Evolutionary conservation across 108 stramenopile species (phyloP), one percentile per base, ranked within the genome.

Genomic region (Fistulifera solaris): DNA sequence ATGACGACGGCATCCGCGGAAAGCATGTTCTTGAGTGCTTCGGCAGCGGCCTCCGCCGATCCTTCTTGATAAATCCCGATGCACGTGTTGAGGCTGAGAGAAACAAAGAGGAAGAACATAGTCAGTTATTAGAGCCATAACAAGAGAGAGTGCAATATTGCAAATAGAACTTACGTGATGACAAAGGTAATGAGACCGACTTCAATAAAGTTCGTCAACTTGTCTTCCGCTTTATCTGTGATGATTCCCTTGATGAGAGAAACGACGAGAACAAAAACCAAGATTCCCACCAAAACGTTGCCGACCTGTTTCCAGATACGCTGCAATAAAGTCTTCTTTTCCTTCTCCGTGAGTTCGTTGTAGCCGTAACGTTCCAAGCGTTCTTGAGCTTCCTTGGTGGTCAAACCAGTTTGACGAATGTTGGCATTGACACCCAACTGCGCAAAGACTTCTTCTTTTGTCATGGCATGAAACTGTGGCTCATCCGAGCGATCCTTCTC

Each of bases 41-140:
- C 87, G 38, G 82, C 82, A 11, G 82, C 79, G 58, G 73, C 67
- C 55, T 89, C 83, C 23, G 87, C 81, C 8, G 81, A 79, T 62
- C 82, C 87, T 57, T 89, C 87, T 60, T 89, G 87, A 40, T 78
- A 58, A 44, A 89, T 81, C 17, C 87, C 87, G 42, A 88, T 88
- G 46, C 54, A 62, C 11, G 87, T 85, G 63, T 88, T 88, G 54
- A 84, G 54, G 10, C 66, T 73, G 63, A 27, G 17, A 26, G 25
- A n/a, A 51, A 16, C 19, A 51, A 6, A 10, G 24, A 51, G 11
- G 11, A 45, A 19, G 16, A 8, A 11, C 11, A n/a, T 35, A 35
- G 31, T 35, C 31, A 52, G 24, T 52, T 52, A 28, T 21, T 3
- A 3, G 51, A 28, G 24, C 3, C 47, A 46, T 57, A 0, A 12